Percentiles rank a stretch among this genome's conserved stretches.
phyloP scores from a whole-genome alignment of 768 basidiomycete genomes.

The Amanita molliuscula region DNA sequence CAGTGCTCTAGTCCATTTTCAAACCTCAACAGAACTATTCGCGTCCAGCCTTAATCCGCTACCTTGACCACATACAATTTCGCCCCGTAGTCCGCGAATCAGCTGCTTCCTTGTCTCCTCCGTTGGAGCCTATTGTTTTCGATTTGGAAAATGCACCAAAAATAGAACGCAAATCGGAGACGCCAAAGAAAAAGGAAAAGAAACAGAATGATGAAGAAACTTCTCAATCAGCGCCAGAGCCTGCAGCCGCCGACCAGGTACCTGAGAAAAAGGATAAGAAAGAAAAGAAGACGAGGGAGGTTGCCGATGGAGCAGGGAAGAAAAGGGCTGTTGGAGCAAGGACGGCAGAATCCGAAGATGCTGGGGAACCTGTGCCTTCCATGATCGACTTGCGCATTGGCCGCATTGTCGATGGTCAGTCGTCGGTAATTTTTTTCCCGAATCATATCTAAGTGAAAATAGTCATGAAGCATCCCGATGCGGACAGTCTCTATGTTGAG shows the following conservation, averaged over 20 bases:
- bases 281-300: constrained; percentile 43
- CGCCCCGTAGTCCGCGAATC: constrained; percentile 49
- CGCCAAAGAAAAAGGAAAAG: constrained; percentile 74
- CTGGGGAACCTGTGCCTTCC: constrained; percentile 79
- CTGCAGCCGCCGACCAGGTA: constrained; percentile 13
- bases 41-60: constrained; percentile 78
- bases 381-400: constrained; percentile 98
- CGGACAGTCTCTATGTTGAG: constrained; percentile 96
- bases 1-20: constrained; percentile 45
- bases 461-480: constrained; percentile 97
- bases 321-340: constrained; percentile 33
- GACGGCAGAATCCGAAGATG: constrained; percentile 46
- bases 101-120: constrained; percentile 36
- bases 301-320: constrained; percentile 22
- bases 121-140: constrained; percentile 50
- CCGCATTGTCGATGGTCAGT: constrained; percentile 79
- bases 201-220: constrained; percentile 20
- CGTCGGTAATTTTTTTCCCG: neutral
- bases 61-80: constrained; percentile 91
- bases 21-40: constrained; percentile 67
- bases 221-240: constrained; percentile 13
- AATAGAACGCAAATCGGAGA: constrained; percentile 59
- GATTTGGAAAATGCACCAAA: constrained; percentile 71
- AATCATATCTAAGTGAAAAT: constrained; percentile 1
- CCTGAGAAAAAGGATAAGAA: constrained; percentile 46